phyloP scores from a whole-genome alignment of 371 early-diverging fungal species.

The Capillidium heterosporum region DNA sequence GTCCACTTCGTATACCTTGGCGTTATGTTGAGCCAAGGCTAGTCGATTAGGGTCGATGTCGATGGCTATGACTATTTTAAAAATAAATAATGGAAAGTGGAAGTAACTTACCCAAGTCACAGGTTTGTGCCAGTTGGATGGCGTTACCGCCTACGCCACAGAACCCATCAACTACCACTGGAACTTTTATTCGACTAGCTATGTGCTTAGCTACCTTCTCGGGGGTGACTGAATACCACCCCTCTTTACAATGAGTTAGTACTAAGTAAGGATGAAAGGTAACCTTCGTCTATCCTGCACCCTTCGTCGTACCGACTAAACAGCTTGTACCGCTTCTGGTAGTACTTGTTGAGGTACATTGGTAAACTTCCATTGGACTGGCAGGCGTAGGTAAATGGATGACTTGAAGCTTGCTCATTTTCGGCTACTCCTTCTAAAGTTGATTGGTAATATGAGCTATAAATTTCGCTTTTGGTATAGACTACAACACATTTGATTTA shows the following conservation, averaged over 20 bases:
- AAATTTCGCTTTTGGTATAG: no score
- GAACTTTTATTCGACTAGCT: conserved; percentile 47
- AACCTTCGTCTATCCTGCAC: conserved; percentile 63
- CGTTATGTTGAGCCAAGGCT: conserved; percentile 69
- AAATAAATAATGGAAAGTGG: conserved; percentile 17
- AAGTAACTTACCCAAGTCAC: neutral
- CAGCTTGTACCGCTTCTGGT: conserved; percentile 58
- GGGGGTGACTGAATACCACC: conserved; percentile 95
- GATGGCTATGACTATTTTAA: conserved; percentile 69
- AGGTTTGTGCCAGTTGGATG: conserved; percentile 21
- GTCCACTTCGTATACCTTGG: conserved; percentile 72
- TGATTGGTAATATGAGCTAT: no score
- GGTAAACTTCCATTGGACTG: neutral
- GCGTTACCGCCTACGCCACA: conserved; percentile 93
- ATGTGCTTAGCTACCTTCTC: conserved; percentile 74
- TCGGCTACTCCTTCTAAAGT: no score
- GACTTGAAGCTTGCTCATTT: no score
- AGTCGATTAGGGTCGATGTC: conserved; percentile 72
- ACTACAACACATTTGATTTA: no score
- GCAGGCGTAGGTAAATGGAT: no score
- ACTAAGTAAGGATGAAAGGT: neutral
- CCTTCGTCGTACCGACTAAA: conserved; percentile 75
- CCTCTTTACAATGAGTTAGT: conserved; percentile 25
- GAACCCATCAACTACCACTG: conserved; percentile 76
- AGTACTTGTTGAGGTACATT: conserved; percentile 40